These are phyloP conservation scores for Penicillium sp. DNA, from an alignment of 2,329 filamentous ascomycete species.

Conservation along the genomic window DNA sequence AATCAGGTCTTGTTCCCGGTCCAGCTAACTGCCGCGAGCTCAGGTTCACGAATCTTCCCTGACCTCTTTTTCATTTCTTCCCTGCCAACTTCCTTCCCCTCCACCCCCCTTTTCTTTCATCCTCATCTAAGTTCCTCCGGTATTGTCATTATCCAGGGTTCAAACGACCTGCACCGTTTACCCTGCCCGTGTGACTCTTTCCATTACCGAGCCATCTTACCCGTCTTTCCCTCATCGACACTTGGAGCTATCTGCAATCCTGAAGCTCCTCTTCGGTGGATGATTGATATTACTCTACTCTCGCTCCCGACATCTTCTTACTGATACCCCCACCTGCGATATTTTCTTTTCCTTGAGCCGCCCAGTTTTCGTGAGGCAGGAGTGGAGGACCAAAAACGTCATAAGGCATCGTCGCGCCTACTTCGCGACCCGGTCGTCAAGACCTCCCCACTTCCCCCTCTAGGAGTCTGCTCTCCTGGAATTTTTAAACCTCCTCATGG, in stretches of 20 bases:
- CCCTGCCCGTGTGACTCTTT: constrained; percentile 27
- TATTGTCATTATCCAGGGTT: constrained; percentile 24
- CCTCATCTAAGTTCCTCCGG: constrained; percentile 3
- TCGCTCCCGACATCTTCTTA: background rate
- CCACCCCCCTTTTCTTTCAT: constrained; percentile 2
- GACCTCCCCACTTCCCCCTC: constrained; percentile 24
- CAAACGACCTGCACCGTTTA: constrained; percentile 44
- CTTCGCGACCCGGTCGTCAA: constrained; percentile 30
- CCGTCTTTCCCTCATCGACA: constrained; percentile 12
- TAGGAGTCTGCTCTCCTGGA: constrained; percentile 29
- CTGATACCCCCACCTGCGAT: background rate
- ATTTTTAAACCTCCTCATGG: constrained; percentile 36
- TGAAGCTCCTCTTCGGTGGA: constrained; percentile 7
- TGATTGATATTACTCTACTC: constrained; percentile 1
- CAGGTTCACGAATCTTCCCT: constrained; percentile 21
- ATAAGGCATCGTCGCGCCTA: constrained; percentile 34
- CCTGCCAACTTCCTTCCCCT: constrained; percentile 6
- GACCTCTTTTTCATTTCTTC: constrained; percentile 12
- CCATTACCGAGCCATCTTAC: constrained; percentile 24
- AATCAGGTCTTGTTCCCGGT: constrained; percentile 13
- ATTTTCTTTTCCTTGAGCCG: constrained; percentile 9
- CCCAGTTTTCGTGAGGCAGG: constrained; percentile 27
- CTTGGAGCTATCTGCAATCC: constrained; percentile 15
- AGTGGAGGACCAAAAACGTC: constrained; percentile 36
- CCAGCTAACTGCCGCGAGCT: constrained; percentile 21